Conservation (phyloP, 768 basidiomycete species). For the Collybia sordida region DNA sequence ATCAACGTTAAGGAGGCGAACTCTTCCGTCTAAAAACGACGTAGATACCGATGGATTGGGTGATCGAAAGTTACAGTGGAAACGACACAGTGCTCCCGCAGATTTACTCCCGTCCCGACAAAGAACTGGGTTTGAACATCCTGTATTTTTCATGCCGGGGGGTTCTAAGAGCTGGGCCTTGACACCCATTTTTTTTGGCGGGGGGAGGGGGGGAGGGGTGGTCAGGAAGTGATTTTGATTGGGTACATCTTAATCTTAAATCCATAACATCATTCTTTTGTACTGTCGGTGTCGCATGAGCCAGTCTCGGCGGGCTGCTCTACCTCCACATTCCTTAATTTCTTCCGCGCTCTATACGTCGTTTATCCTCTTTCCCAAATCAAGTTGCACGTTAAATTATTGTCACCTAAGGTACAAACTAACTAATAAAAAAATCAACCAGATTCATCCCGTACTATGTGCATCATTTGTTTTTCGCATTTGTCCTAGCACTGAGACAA, state of each 20-base stretch:
- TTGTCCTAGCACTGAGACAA: conserved; percentile 1
- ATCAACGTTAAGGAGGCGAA: conserved; percentile 59
- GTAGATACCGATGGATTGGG: conserved; percentile 16
- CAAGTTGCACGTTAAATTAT: no score
- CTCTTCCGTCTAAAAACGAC: conserved; percentile 33
- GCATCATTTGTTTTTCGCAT: not conserved
- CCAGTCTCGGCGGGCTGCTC: no score
- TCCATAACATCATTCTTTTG: no score
- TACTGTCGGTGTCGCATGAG: no score
- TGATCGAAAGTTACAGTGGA: conserved; percentile 37
- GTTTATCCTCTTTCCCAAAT: no score
- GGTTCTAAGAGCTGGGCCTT: conserved; percentile 44
- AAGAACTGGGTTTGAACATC: conserved; percentile 58
- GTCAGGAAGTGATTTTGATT: no score
- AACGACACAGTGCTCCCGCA: conserved; percentile 63
- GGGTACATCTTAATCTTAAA: no score
- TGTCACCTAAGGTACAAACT: no score
- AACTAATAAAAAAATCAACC: no score
- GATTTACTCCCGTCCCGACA: conserved; percentile 47
- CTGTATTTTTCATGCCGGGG: conserved; percentile 59
- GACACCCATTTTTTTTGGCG: conserved; percentile 11
- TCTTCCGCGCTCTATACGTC: no score
- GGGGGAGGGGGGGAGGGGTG: not conserved
- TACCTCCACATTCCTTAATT: no score
- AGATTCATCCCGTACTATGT: not conserved